Evolutionary conservation across 2,329 filamentous ascomycete genomes (phyloP).

Genomic region (Fusarium sp.): DNA sequence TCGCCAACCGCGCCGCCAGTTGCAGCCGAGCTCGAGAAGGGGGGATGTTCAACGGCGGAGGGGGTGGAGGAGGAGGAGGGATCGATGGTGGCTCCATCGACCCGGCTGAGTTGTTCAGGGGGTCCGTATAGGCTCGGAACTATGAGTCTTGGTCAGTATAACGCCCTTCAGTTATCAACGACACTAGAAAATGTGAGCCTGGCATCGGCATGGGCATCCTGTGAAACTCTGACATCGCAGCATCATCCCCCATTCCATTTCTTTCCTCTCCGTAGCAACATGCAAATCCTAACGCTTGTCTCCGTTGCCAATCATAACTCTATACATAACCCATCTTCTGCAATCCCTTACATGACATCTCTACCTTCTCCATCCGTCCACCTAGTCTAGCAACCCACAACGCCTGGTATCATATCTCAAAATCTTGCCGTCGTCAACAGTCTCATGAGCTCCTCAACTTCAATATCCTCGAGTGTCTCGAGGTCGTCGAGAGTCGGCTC

Average conservation of each 20-base stretch:
- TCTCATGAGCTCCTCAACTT: slow-evolving; percentile 41
- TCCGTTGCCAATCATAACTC: slow-evolving; percentile 33
- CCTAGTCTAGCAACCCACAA: slow-evolving; percentile 34
- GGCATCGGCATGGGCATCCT: slow-evolving; percentile 36
- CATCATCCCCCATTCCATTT: slow-evolving; percentile 44
- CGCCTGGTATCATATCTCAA: slow-evolving; percentile 40
- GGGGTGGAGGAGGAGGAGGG: slow-evolving; percentile 71
- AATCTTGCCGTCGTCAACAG: slow-evolving; percentile 35
- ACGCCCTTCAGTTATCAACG: slow-evolving; percentile 25
- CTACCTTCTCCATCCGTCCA: slow-evolving; percentile 24
- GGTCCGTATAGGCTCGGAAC: slow-evolving; percentile 70
- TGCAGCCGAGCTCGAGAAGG: slow-evolving; percentile 89
- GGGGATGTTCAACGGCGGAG: slow-evolving; percentile 83
- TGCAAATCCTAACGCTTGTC: slow-evolving; percentile 36
- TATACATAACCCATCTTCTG: slow-evolving; percentile 34
- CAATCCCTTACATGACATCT: slow-evolving; percentile 31
- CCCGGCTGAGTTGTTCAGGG: slow-evolving; percentile 58
- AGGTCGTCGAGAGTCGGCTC: slow-evolving; percentile 32
- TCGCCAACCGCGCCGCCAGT: slow-evolving; percentile 86
- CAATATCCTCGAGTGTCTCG: slow-evolving; percentile 44
- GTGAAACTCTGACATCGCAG: slow-evolving; percentile 42
- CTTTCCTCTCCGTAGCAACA: slow-evolving; percentile 35
- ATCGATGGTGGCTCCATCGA: slow-evolving; percentile 68
- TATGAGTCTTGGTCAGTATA: slow-evolving; percentile 46
- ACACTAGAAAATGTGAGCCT: slow-evolving; percentile 38